Evolutionary conservation across 106 monocot species (phyloP).

Genomic region (Narthecium ossifragum): DNA sequence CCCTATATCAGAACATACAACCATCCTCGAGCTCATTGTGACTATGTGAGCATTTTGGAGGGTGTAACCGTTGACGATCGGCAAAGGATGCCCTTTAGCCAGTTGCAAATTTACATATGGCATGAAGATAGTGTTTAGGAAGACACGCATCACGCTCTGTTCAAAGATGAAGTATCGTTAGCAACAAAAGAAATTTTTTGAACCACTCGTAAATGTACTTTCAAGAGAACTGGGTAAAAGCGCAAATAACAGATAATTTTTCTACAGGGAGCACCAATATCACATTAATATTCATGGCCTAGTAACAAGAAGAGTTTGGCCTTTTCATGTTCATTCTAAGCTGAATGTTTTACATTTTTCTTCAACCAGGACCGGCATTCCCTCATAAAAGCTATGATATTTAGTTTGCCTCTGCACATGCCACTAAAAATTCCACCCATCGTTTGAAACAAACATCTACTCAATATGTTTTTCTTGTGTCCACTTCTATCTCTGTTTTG

Average conservation of each 20-base stretch:
- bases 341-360: no score
- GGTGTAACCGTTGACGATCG: constrained; percentile 55
- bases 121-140: constrained; percentile 61
- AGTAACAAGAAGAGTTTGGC: no score
- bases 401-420: no score
- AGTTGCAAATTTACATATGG: constrained; percentile 65
- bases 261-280: not conserved
- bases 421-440: no score
- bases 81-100: constrained; percentile 52
- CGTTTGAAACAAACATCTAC: no score
- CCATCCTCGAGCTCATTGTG: constrained; percentile 34
- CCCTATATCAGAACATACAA: constrained; percentile 52
- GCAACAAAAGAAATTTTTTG: not conserved
- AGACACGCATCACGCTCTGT: constrained; percentile 65
- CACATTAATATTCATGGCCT: no score
- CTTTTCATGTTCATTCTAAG: no score
- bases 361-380: no score
- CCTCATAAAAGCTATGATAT: no score
- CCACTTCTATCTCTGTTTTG: no score
- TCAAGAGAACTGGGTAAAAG: not conserved
- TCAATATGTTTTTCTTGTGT: no score
- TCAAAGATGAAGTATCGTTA: no score
- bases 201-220: not conserved
- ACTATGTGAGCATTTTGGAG: constrained; percentile 50
- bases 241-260: not conserved